A percentile compares a stretch with the other conserved stretches of the same genome.
Evolutionary conservation across 805 yeast genomes (phyloP).

Genomic region (Ogataea methanolica): DNA sequence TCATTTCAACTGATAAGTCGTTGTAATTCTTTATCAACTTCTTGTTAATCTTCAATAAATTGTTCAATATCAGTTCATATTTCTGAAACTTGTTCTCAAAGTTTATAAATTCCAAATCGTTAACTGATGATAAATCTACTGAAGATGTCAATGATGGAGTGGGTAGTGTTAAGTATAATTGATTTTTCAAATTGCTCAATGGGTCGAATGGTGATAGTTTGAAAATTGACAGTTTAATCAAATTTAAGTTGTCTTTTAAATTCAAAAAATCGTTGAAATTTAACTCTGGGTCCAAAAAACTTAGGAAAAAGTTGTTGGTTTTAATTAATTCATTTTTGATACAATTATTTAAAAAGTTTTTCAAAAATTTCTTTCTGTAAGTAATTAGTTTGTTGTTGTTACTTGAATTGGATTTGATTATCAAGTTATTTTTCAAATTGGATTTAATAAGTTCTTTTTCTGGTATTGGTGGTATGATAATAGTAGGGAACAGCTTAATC

Average conservation of each 20-base stretch:
- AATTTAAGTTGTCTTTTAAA: constrained; percentile 47
- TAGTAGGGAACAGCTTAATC: constrained; percentile 69
- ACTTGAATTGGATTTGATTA: not conserved
- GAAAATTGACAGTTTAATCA: constrained; percentile 47
- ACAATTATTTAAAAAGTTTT: constrained; percentile 77
- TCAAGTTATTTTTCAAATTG: constrained; percentile 17
- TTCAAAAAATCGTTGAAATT: constrained; percentile 74
- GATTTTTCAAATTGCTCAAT: constrained; percentile 44
- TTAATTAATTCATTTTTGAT: constrained; percentile 49
- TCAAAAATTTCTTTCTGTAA: constrained; percentile 70
- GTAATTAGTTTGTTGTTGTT: constrained; percentile 27
- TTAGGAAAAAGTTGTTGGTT: constrained; percentile 57
- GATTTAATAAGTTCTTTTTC: constrained; percentile 62
- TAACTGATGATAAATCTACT: too few relatives aligned
- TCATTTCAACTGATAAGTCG: constrained; percentile 44
- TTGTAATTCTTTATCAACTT: constrained; percentile 39
- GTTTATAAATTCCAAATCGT: constrained; percentile 13
- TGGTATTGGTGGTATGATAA: constrained; percentile 91
- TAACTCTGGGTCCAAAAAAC: constrained; percentile 81
- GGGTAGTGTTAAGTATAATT: constrained; percentile 57
- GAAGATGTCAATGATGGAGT: constrained; percentile 37
- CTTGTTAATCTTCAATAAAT: constrained; percentile 37
- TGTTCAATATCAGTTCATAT: constrained; percentile 30
- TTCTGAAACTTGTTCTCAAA: constrained; percentile 30
- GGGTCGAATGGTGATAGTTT: constrained; percentile 63